Percentiles rank a stretch among this genome's conserved stretches.
Evolutionary conservation across 176 grass and related monocot species (phyloP).

Genomic region (Phoenix dactylifera): DNA sequence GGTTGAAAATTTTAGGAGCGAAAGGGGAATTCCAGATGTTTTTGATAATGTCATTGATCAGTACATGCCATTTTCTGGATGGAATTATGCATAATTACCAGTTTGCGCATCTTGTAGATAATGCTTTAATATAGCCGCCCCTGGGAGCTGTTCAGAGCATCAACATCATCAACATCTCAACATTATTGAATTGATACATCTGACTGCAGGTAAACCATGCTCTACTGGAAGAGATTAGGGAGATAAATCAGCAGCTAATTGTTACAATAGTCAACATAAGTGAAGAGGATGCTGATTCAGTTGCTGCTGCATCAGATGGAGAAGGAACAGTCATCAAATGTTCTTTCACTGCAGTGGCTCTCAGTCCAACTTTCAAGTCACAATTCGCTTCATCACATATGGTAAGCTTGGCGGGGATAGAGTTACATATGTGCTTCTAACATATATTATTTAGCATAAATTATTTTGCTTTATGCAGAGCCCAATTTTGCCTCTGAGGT

Average conservation of each 20-base stretch:
- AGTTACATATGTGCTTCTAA: no score
- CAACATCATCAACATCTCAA: no score
- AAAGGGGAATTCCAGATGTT: no score
- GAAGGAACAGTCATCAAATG: conserved; percentile 88
- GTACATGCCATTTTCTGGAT: no score
- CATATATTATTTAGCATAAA: no score
- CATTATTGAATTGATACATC: no score
- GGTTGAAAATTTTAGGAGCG: no score
- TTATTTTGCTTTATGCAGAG: conserved; percentile 28
- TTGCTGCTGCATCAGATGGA: conserved; percentile 45
- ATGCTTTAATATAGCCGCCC: no score
- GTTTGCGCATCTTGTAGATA: no score
- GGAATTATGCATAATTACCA: no score
- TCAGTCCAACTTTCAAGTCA: conserved; percentile 76
- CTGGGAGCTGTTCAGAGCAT: no score
- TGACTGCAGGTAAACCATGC: conserved; percentile 59
- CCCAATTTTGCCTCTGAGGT: conserved; percentile 79
- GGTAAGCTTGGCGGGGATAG: conserved; percentile 26
- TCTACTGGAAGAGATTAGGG: conserved; percentile 66
- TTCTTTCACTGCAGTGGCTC: conserved; percentile 69
- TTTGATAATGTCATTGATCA: no score
- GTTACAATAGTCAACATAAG: conserved; percentile 69
- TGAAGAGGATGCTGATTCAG: conserved; percentile 55
- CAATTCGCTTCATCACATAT: conserved; percentile 76
- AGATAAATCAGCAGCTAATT: conserved; percentile 85